These are phyloP conservation scores for Scheffersomyces stipitis DNA, from an alignment of 805 yeast species.

Conservation along the genomic window DNA sequence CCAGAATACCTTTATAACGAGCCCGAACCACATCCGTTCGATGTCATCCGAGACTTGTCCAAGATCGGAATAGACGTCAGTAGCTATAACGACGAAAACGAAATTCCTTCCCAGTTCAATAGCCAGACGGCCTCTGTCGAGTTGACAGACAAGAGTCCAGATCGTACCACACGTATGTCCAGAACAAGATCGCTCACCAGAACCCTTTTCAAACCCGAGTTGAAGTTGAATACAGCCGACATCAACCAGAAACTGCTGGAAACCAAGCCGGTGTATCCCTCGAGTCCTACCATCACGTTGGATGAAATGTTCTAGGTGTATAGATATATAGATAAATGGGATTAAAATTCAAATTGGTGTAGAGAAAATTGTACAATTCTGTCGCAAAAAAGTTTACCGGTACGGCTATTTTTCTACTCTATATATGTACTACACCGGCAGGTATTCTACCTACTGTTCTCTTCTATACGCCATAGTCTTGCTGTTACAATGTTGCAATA, in stretches of 20 bases:
- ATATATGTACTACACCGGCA: too few species aligned
- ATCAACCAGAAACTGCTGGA: neutral
- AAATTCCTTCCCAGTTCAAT: too few species aligned
- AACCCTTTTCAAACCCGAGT: constrained; percentile 37
- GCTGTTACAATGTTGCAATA: too few species aligned
- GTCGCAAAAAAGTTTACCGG: too few species aligned
- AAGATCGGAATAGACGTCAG: constrained; percentile 33
- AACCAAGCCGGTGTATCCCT: constrained; percentile 9
- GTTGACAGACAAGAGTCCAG: constrained; percentile 9
- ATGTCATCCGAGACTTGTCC: constrained; percentile 25
- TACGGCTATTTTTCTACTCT: too few species aligned
- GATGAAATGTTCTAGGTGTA: constrained; percentile 33
- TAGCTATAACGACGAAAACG: constrained; percentile 21
- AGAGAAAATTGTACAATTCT: too few species aligned
- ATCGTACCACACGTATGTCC: constrained; percentile 1
- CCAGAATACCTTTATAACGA: constrained; percentile 26
- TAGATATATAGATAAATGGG: too few species aligned
- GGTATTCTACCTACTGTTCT: too few species aligned
- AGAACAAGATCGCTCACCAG: constrained; percentile 31
- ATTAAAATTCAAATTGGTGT: too few species aligned
- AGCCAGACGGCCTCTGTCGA: too few species aligned
- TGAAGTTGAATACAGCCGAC: constrained; percentile 19
- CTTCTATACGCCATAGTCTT: too few species aligned
- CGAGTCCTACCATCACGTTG: constrained; percentile 38
- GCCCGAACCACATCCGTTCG: constrained; percentile 35